Evolutionary conservation across 2,329 filamentous ascomycete species (phyloP), one percentile per base, ranked within the genome.

Genomic region (Venturia asperata): DNA sequence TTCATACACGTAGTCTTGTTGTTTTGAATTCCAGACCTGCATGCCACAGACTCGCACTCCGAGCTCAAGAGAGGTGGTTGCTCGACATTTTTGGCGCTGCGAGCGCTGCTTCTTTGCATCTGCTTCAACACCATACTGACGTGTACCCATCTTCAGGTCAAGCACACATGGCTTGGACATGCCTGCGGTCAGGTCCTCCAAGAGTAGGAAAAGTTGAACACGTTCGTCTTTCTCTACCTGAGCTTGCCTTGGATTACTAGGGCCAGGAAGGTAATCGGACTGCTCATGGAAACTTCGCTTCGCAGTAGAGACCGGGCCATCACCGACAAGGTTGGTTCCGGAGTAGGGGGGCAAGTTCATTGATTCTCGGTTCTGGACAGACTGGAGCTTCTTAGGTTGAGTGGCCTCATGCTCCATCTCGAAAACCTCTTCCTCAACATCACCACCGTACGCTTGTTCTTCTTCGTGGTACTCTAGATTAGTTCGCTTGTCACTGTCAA

Each of bases 131-230:
- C 94, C 94, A 74, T 97, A 97, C 73, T 99, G 94, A 1, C 94
- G 87, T 9, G 94, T 99, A 24, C 94, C 94, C 94, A 99, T 99
- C 75, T 99, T 99, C 68, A 99, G 81, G 74, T 99, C 94, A 76
- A 99, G 89, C 67, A 99, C 96, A 77, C 94, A 97, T 5, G 94
- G 94, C 62, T 90, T 87, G 73, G 91, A 92, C 94, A 99, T 97
- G 42, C 93, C 93, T 1, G 93, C 90, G 0, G 94, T 99, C 61
- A 99, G 83, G 74, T 99, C 94, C 76, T 99, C 94, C 11, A 99
- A 80, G 0, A 99, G 82, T 17, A 99, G 80, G 74, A 99, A 99
- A 73, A 93, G 96, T 71, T 97, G 91, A 5, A 96, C 90, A 41
- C 93, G 87, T 65, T 80, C 78, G 64, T 78, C 79, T n/a, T 74